Conservation (phyloP, 371 early-diverging fungal genomes). For the Encephalitozoon hellem region DNA sequence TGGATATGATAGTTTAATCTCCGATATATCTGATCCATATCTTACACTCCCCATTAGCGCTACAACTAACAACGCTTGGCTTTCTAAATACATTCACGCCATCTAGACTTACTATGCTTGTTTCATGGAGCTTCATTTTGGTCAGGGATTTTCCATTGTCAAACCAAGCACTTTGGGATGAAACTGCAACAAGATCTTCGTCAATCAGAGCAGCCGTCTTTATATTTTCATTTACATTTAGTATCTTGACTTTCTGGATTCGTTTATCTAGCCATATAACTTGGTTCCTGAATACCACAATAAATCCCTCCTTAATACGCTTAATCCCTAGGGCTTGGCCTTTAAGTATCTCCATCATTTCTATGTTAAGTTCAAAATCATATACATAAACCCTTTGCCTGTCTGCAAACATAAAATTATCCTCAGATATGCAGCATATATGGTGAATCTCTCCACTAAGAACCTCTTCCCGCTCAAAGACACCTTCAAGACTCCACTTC, state of each 20-base stretch:
- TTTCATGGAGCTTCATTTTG: slow-evolving; percentile 1
- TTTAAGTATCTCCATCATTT: slow-evolving; percentile 30
- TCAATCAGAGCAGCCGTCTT: background rate
- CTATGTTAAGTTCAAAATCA: slow-evolving; percentile 29
- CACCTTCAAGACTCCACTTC: slow-evolving; percentile 36
- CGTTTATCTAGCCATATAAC: background rate
- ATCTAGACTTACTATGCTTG: background rate
- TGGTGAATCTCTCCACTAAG: slow-evolving; percentile 7
- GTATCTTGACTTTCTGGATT: slow-evolving; percentile 11
- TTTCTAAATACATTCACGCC: slow-evolving; percentile 11
- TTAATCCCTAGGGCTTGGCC: background rate
- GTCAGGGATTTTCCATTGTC: background rate
- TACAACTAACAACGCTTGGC: slow-evolving; percentile 8
- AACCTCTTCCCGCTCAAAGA: slow-evolving; percentile 2
- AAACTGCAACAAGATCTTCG: background rate
- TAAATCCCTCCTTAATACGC: background rate
- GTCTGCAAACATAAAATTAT: slow-evolving; percentile 30
- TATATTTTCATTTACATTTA: background rate
- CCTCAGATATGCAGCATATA: slow-evolving; percentile 15
- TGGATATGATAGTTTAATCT: background rate
- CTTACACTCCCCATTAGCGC: slow-evolving; percentile 2
- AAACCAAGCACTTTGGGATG: background rate
- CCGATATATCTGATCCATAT: background rate
- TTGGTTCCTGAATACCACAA: slow-evolving; percentile 20
- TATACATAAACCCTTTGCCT: slow-evolving; percentile 20